Evolutionary conservation across 768 basidiomycete species (phyloP), one percentile per base, ranked within the genome.

Genomic region (Fomitopsis pulvina): DNA sequence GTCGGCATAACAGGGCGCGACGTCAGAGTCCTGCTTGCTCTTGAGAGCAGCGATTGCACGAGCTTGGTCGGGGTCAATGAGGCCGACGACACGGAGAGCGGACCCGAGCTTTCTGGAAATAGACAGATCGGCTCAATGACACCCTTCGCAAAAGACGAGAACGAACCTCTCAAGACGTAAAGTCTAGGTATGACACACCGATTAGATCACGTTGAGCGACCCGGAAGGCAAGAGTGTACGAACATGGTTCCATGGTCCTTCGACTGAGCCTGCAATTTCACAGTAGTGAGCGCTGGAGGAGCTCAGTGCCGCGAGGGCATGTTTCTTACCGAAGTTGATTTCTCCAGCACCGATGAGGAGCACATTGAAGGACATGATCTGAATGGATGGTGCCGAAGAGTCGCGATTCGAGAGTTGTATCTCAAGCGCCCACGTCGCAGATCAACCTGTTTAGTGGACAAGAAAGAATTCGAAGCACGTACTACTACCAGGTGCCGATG

Each of bases 311-410:
- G 18, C 26, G 30, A 16, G 10, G 5, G 18, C 16, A 7, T n/a
- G 18, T 1, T 2, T 39, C 60, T 14, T 37, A 53, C 73, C 75
- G 54, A 77, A 77, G 68, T 74, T 75, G 68, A 76, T 75, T 62
- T 75, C 72, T 14, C 74, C 75, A 1, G 75, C 75, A n/a, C 75
- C 75, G 49, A 77, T 62, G 59, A 74, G 69, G 52, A 73, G 62
- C 1, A 77, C 63, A 57, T 74, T 75, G 58, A 73, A n/a, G 1
- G 41, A 12, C 48, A 49, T 49, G 34, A 18, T 37, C 18, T 16
- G 34, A 12, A 7, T 5, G 14, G 18, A 14, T 8, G 29, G 14
- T 37, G 18, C 18, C 34, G 5, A 18, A n/a, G n/a, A n/a, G n/a
- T n/a, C n/a, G n/a, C n/a, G n/a, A n/a, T n/a, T n/a, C n/a, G n/a